Conservation (phyloP, 306 rosid species). For the Lablab purpureus region DNA sequence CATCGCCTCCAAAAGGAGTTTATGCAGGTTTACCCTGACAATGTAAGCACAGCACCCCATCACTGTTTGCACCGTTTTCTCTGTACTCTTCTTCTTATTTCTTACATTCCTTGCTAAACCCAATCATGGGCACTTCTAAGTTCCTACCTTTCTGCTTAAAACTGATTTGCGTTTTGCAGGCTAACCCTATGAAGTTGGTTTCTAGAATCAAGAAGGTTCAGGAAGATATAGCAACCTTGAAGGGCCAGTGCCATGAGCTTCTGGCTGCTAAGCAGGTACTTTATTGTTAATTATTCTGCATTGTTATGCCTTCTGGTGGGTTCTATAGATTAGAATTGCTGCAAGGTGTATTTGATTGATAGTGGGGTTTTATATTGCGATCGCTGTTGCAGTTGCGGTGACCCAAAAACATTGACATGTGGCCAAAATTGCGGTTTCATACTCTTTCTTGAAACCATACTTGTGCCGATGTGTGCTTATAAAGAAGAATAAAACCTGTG, state of each 20-base stretch:
- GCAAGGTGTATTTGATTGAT: neutral
- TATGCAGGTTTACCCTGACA: constrained; percentile 78
- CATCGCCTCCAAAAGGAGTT: constrained; percentile 82
- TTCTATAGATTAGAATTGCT: constrained; percentile 28
- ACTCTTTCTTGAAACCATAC: neutral
- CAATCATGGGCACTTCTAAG: constrained; percentile 1
- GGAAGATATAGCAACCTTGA: constrained; percentile 67
- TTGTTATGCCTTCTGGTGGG: neutral
- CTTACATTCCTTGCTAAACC: neutral
- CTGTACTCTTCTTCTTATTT: neutral
- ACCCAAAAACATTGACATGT: neutral
- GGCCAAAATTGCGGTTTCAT: neutral
- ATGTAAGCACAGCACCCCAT: constrained; percentile 48
- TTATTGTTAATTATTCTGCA: neutral
- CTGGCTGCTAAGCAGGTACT: constrained; percentile 85
- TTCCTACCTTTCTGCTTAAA: constrained; percentile 15
- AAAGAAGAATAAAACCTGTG: neutral
- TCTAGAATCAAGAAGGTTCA: constrained; percentile 81
- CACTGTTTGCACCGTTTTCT: neutral
- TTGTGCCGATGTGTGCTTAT: neutral
- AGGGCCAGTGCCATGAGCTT: constrained; percentile 84
- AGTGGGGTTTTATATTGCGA: neutral
- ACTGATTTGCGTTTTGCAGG: constrained; percentile 50
- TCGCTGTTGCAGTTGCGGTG: neutral
- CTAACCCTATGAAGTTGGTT: constrained; percentile 86